These are phyloP conservation scores for Morella rubra DNA, from an alignment of 306 rosid species.

Conservation along the genomic window DNA sequence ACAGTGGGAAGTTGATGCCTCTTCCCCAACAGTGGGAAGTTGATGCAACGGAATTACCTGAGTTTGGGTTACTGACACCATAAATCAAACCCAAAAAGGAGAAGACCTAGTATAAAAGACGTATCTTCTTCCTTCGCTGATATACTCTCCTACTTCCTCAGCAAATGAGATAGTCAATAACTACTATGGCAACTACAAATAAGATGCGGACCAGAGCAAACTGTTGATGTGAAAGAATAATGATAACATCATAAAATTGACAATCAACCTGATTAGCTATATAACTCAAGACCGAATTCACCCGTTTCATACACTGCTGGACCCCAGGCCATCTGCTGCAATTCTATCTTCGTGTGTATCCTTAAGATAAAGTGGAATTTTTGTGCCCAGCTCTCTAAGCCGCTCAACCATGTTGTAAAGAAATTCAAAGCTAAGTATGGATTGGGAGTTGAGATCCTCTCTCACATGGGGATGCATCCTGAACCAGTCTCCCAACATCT, in stretches of 20 bases:
- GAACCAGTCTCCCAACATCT: conserved; percentile 93
- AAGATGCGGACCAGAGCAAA: not conserved
- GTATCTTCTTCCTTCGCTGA: not conserved
- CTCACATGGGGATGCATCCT: conserved; percentile 84
- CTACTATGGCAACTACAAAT: not conserved
- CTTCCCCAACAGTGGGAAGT: not conserved
- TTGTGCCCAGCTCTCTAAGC: conserved; percentile 66
- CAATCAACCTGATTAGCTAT: conserved; percentile 1
- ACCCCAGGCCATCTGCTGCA: conserved; percentile 16
- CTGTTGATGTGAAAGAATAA: not conserved
- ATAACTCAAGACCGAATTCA: conserved; percentile 7
- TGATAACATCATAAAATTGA: not conserved
- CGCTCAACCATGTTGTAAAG: conserved; percentile 69
- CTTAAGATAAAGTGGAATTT: conserved; percentile 71
- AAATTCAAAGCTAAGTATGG: conserved; percentile 74
- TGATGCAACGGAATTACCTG: not conserved
- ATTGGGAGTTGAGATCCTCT: conserved; percentile 80
- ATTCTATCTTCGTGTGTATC: conserved; percentile 22
- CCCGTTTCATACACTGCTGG: conserved; percentile 21
- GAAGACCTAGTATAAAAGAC: not conserved
- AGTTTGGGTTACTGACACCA: conserved; percentile 1
- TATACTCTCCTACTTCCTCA: not conserved
- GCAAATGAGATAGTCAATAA: not conserved
- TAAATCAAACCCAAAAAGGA: not conserved
- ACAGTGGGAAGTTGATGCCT: not conserved